Evolutionary conservation across 2,329 filamentous ascomycete genomes (phyloP).

Genomic region (Ascochyta pisi): DNA sequence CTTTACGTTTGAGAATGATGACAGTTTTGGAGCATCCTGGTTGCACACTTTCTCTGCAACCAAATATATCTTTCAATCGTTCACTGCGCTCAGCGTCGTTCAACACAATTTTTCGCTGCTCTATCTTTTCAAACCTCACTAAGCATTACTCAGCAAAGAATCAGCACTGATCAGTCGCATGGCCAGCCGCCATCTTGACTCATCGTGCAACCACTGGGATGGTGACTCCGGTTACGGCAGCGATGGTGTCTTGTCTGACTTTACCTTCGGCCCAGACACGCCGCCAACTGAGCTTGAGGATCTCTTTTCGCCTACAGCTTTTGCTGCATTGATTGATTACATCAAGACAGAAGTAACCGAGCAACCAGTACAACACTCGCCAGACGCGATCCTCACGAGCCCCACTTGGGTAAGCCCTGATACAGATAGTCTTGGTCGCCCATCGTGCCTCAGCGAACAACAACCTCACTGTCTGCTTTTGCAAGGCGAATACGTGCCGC

Average conservation of each 20-base stretch:
- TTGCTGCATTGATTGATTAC: background rate
- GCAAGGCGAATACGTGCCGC: no score
- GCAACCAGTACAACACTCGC: no score
- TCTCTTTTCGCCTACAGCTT: background rate
- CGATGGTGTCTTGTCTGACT: background rate
- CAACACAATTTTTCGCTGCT: background rate
- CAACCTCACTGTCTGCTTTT: no score
- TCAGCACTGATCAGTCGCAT: background rate
- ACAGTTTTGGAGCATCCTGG: no score
- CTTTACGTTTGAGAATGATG: no score
- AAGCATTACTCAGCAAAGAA: background rate
- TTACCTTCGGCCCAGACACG: background rate
- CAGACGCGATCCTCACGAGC: no score
- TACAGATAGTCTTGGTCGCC: no score
- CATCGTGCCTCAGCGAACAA: no score
- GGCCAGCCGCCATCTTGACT: background rate
- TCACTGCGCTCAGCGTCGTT: background rate
- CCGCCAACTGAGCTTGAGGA: background rate
- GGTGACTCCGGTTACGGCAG: background rate
- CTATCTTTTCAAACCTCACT: background rate
- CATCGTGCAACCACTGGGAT: background rate
- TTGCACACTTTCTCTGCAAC: no score
- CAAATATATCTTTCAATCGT: no score
- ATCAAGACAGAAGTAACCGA: background rate
- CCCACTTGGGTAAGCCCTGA: no score